Evolutionary conservation across 2,329 filamentous ascomycete species (phyloP).

Genomic region (Macrophomina phaseolina): DNA sequence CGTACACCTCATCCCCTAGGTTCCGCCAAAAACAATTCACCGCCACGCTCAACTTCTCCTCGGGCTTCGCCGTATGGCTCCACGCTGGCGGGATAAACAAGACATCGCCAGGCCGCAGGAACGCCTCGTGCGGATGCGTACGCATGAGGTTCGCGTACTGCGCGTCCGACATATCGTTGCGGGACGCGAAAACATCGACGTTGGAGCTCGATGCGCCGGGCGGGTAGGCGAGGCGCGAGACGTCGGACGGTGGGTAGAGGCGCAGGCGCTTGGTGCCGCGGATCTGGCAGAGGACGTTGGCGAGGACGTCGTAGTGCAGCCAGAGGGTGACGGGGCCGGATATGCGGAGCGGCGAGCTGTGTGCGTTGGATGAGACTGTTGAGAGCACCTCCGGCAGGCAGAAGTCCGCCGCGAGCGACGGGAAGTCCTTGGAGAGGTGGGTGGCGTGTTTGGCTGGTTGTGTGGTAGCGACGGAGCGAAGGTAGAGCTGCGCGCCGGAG

Average conservation of each 20-base stretch:
- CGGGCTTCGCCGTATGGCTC: conserved; percentile 73
- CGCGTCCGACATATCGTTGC: conserved; percentile 32
- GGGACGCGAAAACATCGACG: conserved; percentile 67
- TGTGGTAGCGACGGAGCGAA: conserved; percentile 75
- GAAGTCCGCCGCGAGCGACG: conserved; percentile 72
- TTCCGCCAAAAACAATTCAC: conserved; percentile 91
- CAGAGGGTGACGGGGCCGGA: conserved; percentile 85
- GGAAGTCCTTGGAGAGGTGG: conserved; percentile 74
- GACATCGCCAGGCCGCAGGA: conserved; percentile 73
- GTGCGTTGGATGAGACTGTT: conserved; percentile 62
- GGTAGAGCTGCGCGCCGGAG: conserved; percentile 69
- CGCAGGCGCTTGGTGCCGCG: conserved; percentile 73
- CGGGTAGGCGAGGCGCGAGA: conserved; percentile 70
- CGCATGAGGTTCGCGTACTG: not conserved
- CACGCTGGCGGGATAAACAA: conserved; percentile 83
- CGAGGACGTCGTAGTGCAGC: conserved; percentile 91
- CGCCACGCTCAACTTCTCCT: conserved; percentile 67
- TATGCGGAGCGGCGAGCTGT: conserved; percentile 80
- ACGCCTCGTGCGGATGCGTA: conserved; percentile 69
- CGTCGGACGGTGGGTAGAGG: conserved; percentile 79
- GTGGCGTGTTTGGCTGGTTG: conserved; percentile 73
- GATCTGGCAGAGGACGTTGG: conserved; percentile 84
- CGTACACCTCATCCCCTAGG: conserved; percentile 67
- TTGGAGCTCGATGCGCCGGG: conserved; percentile 82
- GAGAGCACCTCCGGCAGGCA: conserved; percentile 66